phyloP scores from a whole-genome alignment of 345 rosid species.

The Chamaenerion angustifolium region DNA sequence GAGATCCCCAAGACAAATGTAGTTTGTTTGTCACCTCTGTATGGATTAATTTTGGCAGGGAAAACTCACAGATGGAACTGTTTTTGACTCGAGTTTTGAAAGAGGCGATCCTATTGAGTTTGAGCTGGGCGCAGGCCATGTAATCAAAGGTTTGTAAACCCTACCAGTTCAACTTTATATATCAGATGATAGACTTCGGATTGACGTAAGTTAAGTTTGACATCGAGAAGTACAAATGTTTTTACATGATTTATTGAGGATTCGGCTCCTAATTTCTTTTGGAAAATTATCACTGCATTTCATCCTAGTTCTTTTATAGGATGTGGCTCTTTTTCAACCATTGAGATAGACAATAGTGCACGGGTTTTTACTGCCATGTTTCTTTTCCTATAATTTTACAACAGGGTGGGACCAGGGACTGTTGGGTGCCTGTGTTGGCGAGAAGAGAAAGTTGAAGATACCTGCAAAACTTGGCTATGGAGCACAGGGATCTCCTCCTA shows the following conservation, averaged over 20 bases:
- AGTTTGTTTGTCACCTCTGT: neutral
- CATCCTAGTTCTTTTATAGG: no score
- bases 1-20: neutral
- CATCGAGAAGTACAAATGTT: no score
- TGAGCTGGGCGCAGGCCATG: constrained; percentile 92
- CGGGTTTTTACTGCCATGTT: no score
- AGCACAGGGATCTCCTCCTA: constrained; percentile 81
- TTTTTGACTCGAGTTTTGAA: constrained; percentile 92
- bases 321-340: no score
- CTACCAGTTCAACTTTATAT: no score
- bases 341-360: no score
- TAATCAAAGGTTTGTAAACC: constrained; percentile 57
- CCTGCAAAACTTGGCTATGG: constrained; percentile 95
- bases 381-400: no score
- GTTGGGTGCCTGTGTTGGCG: constrained; percentile 76
- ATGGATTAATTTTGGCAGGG: constrained; percentile 33
- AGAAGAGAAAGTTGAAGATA: constrained; percentile 87
- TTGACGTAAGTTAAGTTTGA: no score
- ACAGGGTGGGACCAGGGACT: constrained; percentile 99
- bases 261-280: no score
- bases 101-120: constrained; percentile 96
- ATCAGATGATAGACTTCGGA: no score
- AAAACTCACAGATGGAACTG: constrained; percentile 83
- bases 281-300: no score
- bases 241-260: no score